These are phyloP conservation scores for Calocera viscosa DNA, from an alignment of 768 basidiomycete species.

Conservation along the genomic window DNA sequence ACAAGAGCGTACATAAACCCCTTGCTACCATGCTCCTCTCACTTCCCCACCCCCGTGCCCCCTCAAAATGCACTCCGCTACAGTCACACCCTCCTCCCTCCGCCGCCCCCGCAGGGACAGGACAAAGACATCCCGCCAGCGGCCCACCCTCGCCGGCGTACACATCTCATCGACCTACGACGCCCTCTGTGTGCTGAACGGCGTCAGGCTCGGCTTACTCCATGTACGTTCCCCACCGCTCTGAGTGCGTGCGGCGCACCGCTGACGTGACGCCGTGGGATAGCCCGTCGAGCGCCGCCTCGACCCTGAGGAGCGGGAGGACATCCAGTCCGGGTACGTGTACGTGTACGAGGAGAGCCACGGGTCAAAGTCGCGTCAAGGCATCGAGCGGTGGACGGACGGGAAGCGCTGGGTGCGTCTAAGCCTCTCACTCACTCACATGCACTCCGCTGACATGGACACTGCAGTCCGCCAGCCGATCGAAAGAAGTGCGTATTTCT, in stretches of 20 bases:
- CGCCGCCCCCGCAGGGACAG: constrained; percentile 17
- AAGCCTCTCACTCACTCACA: neutral
- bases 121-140: constrained; percentile 39
- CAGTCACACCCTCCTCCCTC: constrained; percentile 12
- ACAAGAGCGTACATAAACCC: neutral
- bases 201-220: constrained; percentile 43
- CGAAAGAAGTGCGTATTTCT: neutral
- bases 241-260: too few species aligned
- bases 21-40: neutral
- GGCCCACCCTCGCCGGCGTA: constrained; percentile 52
- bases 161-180: constrained; percentile 52
- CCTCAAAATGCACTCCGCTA: constrained; percentile 10
- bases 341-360: constrained; percentile 76
- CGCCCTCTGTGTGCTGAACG: constrained; percentile 65
- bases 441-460: neutral
- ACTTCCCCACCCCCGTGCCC: neutral
- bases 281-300: constrained; percentile 46
- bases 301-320: constrained; percentile 60
- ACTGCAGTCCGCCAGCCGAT: neutral
- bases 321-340: constrained; percentile 57
- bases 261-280: neutral
- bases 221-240: constrained; percentile 39
- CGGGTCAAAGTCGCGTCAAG: constrained; percentile 41
- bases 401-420: constrained; percentile 53
- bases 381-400: constrained; percentile 77